Evolutionary conservation across 2,329 filamentous ascomycete genomes (phyloP).

Genomic region (Cordyceps cateniannulata): DNA sequence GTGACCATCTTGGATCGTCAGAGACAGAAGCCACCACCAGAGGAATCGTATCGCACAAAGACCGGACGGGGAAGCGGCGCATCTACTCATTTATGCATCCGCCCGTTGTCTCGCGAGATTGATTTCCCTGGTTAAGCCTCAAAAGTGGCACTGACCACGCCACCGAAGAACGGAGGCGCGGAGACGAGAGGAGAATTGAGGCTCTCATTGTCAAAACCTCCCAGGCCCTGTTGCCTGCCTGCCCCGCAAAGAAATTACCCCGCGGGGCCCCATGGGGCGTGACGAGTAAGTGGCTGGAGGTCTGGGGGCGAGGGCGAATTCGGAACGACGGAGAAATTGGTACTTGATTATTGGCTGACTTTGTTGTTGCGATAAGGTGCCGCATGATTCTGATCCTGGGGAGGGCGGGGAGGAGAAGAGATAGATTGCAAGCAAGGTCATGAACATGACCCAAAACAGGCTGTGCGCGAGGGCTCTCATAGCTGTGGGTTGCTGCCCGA

Average conservation of each 20-base stretch:
- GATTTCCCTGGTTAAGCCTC: not conserved
- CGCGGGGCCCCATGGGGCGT: slow-evolving; percentile 5
- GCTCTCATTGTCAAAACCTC: not conserved
- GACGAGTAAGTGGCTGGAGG: not conserved
- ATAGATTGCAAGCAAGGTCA: not conserved
- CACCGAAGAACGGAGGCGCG: not conserved
- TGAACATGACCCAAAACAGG: not conserved
- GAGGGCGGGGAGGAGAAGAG: not conserved
- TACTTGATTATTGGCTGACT: not conserved
- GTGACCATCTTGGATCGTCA: no score
- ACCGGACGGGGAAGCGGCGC: slow-evolving; percentile 1
- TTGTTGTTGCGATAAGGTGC: not conserved
- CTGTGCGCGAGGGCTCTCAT: not conserved
- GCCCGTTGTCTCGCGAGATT: not conserved
- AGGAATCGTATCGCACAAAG: not conserved
- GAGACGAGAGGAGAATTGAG: not conserved
- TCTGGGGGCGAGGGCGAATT: not conserved
- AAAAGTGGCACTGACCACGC: not conserved
- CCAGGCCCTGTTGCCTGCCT: no score
- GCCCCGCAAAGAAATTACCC: not conserved
- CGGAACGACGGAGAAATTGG: not conserved
- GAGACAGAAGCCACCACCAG: no score
- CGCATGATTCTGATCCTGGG: not conserved
- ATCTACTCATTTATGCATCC: not conserved
- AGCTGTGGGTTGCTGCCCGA: not conserved